Percentiles rank a stretch among this genome's conserved stretches.
phyloP scores from a whole-genome alignment of 345 rosid genomes.

The Bruguiera parviflora region DNA sequence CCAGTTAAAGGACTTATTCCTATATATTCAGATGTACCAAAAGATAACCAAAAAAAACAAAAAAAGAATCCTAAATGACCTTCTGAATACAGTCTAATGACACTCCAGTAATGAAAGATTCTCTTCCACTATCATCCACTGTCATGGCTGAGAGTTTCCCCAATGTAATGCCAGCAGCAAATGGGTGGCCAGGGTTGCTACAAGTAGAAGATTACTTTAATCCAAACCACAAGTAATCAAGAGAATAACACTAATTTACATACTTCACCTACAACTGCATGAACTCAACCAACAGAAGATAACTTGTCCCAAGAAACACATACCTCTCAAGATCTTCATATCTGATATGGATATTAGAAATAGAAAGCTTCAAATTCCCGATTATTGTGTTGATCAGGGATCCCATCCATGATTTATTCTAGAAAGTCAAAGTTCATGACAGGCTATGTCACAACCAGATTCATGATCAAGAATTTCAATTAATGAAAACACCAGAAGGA shows the following conservation, averaged over 20 bases:
- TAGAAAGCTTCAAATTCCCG: conserved; percentile 95
- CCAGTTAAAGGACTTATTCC: too few relatives aligned
- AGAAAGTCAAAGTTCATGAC: conserved; percentile 30
- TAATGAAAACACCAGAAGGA: conserved; percentile 7
- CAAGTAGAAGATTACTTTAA: conserved; percentile 19
- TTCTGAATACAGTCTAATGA: conserved; percentile 71
- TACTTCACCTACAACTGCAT: too few relatives aligned
- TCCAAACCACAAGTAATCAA: conserved; percentile 5
- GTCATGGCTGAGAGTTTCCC: conserved; percentile 95
- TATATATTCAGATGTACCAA: too few relatives aligned
- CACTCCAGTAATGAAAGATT: conserved; percentile 83
- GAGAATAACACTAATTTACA: neutral
- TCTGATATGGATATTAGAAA: conserved; percentile 95
- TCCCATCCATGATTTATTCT: conserved; percentile 97
- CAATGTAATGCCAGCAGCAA: conserved; percentile 82
- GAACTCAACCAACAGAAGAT: neutral
- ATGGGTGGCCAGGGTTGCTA: conserved; percentile 91
- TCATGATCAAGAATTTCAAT: neutral
- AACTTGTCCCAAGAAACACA: neutral
- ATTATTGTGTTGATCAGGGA: conserved; percentile 87
- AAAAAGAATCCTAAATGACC: conserved; percentile 31
- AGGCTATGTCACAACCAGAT: conserved; percentile 20
- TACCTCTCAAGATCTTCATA: conserved; percentile 98
- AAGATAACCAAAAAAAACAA: too few relatives aligned
- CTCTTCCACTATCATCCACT: conserved; percentile 80